These are phyloP conservation scores for Kondoa subrosea DNA, from an alignment of 768 basidiomycete genomes.

Conservation along the genomic window DNA sequence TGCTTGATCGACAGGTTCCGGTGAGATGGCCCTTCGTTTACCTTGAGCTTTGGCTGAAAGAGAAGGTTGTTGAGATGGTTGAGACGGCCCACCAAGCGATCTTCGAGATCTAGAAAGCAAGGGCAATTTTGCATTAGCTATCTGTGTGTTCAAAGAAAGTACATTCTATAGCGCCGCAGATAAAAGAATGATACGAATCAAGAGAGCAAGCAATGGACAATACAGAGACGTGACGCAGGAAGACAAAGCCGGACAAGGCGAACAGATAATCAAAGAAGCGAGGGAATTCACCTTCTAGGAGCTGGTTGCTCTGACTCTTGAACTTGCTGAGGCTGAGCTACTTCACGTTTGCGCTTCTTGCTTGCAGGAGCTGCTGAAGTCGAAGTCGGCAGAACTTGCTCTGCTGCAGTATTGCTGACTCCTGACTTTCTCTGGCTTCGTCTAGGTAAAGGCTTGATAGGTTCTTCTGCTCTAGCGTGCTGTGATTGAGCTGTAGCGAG, in stretches of 20 bases:
- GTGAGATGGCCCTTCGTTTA: constrained; percentile 22
- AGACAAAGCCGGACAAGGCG: not conserved
- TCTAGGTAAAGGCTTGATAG: not conserved
- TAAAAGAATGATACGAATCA: too few relatives aligned
- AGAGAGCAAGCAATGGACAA: too few relatives aligned
- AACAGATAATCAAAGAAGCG: not conserved
- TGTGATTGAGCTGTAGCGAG: not conserved
- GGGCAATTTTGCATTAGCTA: not conserved
- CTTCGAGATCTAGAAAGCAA: not conserved
- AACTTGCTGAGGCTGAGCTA: not conserved
- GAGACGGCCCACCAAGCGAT: not conserved
- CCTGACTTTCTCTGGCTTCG: not conserved
- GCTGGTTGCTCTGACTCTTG: not conserved
- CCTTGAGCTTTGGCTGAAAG: constrained; percentile 20
- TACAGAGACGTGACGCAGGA: too few relatives aligned
- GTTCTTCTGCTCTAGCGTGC: too few relatives aligned
- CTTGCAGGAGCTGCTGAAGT: not conserved
- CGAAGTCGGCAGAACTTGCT: not conserved
- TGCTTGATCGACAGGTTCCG: not conserved
- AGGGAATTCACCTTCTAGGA: not conserved
- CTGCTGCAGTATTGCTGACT: not conserved
- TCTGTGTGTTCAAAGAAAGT: too few relatives aligned
- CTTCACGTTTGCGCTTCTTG: not conserved
- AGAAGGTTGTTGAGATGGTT: not conserved
- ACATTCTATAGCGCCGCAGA: too few relatives aligned